A percentile compares a stretch with the other conserved stretches of the same genome.
These are phyloP conservation scores for Vanderwaltozyma yarrowii DNA, from an alignment of 805 yeast species.

Conservation along the genomic window DNA sequence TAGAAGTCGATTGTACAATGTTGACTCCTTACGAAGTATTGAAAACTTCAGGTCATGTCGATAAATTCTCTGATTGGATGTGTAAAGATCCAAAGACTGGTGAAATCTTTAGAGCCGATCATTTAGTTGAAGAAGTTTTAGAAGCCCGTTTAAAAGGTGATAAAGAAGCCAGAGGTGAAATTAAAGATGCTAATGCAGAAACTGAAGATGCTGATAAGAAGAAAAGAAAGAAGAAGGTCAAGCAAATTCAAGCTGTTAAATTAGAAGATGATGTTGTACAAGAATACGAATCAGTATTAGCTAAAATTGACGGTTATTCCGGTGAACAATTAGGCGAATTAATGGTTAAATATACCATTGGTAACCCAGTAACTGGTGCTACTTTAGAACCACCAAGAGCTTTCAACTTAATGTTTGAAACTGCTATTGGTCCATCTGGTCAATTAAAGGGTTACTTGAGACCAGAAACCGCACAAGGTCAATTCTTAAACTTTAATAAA, in stretches of 20 bases:
- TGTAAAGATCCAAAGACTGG: conserved; percentile 92
- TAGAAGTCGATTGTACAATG: conserved; percentile 97
- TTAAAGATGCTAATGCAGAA: conserved; percentile 44
- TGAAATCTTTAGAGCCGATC: conserved; percentile 98
- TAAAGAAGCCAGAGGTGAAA: conserved; percentile 86
- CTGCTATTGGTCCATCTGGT: conserved; percentile 98
- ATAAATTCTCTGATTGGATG: conserved; percentile 99
- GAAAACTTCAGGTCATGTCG: conserved; percentile 98
- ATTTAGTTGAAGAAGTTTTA: conserved; percentile 92
- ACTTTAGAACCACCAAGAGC: conserved; percentile 82
- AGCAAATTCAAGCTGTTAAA: conserved; percentile 82
- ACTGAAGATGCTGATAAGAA: conserved; percentile 73
- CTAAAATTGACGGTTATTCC: conserved; percentile 90
- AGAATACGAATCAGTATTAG: conserved; percentile 80
- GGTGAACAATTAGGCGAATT: conserved; percentile 88
- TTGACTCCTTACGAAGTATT: conserved; percentile 95
- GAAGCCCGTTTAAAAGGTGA: conserved; percentile 96
- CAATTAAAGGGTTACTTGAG: conserved; percentile 89
- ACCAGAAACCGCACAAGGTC: conserved; percentile 99
- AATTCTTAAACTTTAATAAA: conserved; percentile 90
- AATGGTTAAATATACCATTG: conserved; percentile 71
- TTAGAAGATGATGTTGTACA: conserved; percentile 69
- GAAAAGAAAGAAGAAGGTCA: conserved; percentile 92
- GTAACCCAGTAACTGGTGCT: conserved; percentile 86
- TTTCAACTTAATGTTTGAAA: conserved; percentile 97